Conservation (phyloP, 306 rosid genomes). For the Geum urbanum region DNA sequence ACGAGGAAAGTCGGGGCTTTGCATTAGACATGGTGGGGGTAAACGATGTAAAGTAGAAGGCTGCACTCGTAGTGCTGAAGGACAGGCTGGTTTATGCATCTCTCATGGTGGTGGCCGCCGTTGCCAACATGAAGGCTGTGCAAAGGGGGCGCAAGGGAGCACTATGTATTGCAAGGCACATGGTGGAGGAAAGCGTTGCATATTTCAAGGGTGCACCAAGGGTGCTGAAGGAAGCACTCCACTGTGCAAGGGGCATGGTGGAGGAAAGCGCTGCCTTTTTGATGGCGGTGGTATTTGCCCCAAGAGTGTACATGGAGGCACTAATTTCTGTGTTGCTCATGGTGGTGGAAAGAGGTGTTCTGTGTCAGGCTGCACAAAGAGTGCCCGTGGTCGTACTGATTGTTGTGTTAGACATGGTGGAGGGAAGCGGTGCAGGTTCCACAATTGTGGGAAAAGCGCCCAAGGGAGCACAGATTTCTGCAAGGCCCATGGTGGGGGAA, state of each 20-base stretch:
- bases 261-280: conserved; percentile 93
- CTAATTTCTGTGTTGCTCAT: conserved; percentile 93
- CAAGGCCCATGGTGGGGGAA: conserved; percentile 99
- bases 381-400: conserved; percentile 97
- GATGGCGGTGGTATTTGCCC: conserved; percentile 97
- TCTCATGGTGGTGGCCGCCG: conserved; percentile 99
- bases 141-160: conserved; percentile 97
- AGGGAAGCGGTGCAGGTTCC: conserved; percentile 82
- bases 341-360: conserved; percentile 99
- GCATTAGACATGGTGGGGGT: conserved; percentile 97
- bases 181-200: conserved; percentile 98
- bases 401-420: conserved; percentile 97
- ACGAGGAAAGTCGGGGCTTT: conserved; percentile 93
- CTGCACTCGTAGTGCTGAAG: conserved; percentile 95
- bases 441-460: conserved; percentile 88
- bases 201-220: conserved; percentile 79
- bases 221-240: conserved; percentile 99
- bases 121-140: conserved; percentile 56
- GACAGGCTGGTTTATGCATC: conserved; percentile 93
- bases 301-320: conserved; percentile 96
- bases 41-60: conserved; percentile 77
- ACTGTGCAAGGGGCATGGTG: conserved; percentile 97
- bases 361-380: conserved; percentile 84
- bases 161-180: conserved; percentile 96
- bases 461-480: conserved; percentile 99